Percentiles rank a stretch among this genome's conserved stretches.
Evolutionary conservation across 1,284 basidiomycete species (phyloP).

Genomic region (Cryptococcus deneoformans): DNA sequence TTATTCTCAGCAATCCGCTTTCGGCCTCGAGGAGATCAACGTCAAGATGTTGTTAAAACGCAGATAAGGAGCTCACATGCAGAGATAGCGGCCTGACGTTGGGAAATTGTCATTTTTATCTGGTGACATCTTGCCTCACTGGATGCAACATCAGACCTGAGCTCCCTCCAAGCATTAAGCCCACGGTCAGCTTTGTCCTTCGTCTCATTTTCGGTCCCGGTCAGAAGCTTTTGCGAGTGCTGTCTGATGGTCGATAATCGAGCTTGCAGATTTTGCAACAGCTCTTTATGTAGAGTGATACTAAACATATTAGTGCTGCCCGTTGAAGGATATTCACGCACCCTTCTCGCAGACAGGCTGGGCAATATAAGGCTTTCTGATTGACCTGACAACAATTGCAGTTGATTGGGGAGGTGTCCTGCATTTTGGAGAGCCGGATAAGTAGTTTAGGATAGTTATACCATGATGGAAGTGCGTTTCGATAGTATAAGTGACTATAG

Average conservation of each 20-base stretch:
- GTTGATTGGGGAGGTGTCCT: background rate
- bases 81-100: slow-evolving; percentile 8
- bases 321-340: slow-evolving; percentile 2
- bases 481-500: too few relatives aligned
- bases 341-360: slow-evolving; percentile 33
- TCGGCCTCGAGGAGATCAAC: background rate
- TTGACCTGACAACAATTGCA: slow-evolving; percentile 28
- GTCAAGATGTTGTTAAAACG: background rate
- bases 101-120: slow-evolving; percentile 13
- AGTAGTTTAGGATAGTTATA: too few relatives aligned
- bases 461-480: too few relatives aligned
- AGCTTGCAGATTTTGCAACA: slow-evolving; percentile 7
- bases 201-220: background rate
- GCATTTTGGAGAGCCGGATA: too few relatives aligned
- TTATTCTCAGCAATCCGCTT: too few relatives aligned
- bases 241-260: slow-evolving; percentile 12
- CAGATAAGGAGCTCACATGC: slow-evolving; percentile 8
- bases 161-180: slow-evolving; percentile 24
- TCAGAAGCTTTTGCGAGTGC: slow-evolving; percentile 11
- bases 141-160: slow-evolving; percentile 32
- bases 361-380: slow-evolving; percentile 28
- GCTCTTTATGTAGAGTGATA: slow-evolving; percentile 14
- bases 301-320: slow-evolving; percentile 2
- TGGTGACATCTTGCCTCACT: slow-evolving; percentile 19
- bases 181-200: background rate